These are phyloP conservation scores for Rhododendron kiyosumense DNA, from an alignment of 148 eudicot species.

Conservation along the genomic window DNA sequence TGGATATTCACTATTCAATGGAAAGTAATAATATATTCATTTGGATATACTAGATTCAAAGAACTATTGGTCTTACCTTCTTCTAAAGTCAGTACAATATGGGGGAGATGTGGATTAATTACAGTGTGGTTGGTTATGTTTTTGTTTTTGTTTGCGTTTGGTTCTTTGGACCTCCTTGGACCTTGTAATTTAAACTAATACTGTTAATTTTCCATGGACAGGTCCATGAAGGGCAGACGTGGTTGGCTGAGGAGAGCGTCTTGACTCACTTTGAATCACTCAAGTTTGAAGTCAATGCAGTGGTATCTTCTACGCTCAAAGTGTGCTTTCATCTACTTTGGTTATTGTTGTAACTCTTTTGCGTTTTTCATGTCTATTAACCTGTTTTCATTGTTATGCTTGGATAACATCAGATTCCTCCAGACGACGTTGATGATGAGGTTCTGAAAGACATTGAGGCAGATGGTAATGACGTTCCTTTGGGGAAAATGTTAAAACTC, in stretches of 20 bases:
- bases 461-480: conserved; percentile 84
- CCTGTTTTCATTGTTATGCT: conserved; percentile 7
- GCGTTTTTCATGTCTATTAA: conserved; percentile 3
- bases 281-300: conserved; percentile 60
- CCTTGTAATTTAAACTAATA: not conserved
- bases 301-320: conserved; percentile 37
- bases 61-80: not conserved
- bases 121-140: not conserved
- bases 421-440: conserved; percentile 56
- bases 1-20: not conserved
- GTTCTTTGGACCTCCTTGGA: not conserved
- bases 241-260: conserved; percentile 73
- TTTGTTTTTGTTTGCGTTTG: not conserved
- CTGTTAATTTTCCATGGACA: conserved; percentile 9
- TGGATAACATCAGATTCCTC: conserved; percentile 45
- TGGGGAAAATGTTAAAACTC: conserved; percentile 74
- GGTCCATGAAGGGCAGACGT: conserved; percentile 56
- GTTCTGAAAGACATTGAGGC: conserved; percentile 59
- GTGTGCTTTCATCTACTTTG: not conserved
- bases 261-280: conserved; percentile 78
- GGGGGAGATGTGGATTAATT: not conserved
- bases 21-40: not conserved
- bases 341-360: not conserved
- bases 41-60: not conserved
- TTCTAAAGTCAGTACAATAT: not conserved